These are phyloP conservation scores for Hyphopichia wangnamkhiaoensis DNA, from an alignment of 1,139 yeast genomes.

Conservation along the genomic window DNA sequence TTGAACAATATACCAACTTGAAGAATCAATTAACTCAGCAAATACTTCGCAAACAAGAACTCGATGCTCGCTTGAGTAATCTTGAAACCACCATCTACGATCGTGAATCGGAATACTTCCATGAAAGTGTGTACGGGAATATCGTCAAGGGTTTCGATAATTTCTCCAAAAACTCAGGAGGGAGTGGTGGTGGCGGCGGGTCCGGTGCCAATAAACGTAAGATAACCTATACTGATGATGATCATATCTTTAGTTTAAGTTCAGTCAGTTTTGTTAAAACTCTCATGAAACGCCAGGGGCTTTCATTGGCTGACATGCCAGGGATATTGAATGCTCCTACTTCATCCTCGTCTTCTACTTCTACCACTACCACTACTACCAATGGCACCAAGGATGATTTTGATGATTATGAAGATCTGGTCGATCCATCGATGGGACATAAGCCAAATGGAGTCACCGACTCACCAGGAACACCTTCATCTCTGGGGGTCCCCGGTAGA, in stretches of 20 bases:
- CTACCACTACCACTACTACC: neutral
- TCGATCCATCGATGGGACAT: conserved; percentile 28
- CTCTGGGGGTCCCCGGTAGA: conserved; percentile 31
- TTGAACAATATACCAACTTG: conserved; percentile 64
- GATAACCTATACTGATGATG: conserved; percentile 69
- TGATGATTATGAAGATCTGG: conserved; percentile 49
- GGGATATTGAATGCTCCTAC: neutral
- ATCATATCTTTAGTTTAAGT: conserved; percentile 81
- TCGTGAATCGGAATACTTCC: conserved; percentile 76
- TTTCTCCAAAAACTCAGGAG: conserved; percentile 53
- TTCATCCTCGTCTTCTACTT: neutral
- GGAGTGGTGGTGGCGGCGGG: conserved; percentile 15
- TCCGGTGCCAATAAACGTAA: conserved; percentile 49
- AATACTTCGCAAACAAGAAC: conserved; percentile 60
- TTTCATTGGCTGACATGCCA: conserved; percentile 5
- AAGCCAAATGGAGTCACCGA: conserved; percentile 4
- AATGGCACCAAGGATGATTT: conserved; percentile 32
- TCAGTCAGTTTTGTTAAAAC: conserved; percentile 72
- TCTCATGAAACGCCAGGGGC: conserved; percentile 46
- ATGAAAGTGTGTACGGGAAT: conserved; percentile 70
- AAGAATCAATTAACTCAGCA: conserved; percentile 69
- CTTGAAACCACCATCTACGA: conserved; percentile 83
- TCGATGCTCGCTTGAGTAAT: conserved; percentile 60
- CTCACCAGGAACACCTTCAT: conserved; percentile 1
- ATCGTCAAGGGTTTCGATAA: conserved; percentile 89